Percentiles rank a stretch among this genome's conserved stretches.
phyloP scores from a whole-genome alignment of 2,329 filamentous ascomycete genomes.

The Colletotrichum sp. region DNA sequence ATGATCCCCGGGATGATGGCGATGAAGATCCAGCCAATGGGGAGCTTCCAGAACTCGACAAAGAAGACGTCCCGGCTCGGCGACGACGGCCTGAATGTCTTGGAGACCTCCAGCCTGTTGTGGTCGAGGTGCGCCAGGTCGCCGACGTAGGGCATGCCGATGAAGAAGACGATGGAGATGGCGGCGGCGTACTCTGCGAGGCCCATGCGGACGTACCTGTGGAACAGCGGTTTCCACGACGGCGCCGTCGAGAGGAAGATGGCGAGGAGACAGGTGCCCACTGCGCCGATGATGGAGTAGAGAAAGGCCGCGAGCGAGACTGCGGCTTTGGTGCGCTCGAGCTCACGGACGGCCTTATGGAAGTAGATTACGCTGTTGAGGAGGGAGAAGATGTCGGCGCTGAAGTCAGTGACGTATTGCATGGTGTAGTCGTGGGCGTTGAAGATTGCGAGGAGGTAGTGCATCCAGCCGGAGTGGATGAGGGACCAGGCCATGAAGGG shows the following conservation, averaged over 20 bases:
- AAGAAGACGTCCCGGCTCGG: slow-evolving; percentile 62
- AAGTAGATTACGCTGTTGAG: slow-evolving; percentile 74
- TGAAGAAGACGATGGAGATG: slow-evolving; percentile 70
- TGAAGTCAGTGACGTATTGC: slow-evolving; percentile 72
- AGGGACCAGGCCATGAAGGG: slow-evolving; percentile 72
- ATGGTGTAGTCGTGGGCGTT: slow-evolving; percentile 76
- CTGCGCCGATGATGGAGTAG: slow-evolving; percentile 67
- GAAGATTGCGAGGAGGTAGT: slow-evolving; percentile 67
- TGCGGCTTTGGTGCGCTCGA: slow-evolving; percentile 61
- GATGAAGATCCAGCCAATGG: slow-evolving; percentile 63
- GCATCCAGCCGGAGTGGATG: slow-evolving; percentile 71
- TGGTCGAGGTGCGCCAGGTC: slow-evolving; percentile 65
- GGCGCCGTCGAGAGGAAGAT: slow-evolving; percentile 67
- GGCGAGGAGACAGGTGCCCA: slow-evolving; percentile 67
- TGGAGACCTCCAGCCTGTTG: slow-evolving; percentile 60
- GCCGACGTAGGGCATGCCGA: slow-evolving; percentile 65
- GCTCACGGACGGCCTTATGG: slow-evolving; percentile 69
- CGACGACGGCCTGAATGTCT: slow-evolving; percentile 59
- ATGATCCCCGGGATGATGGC: slow-evolving; percentile 68
- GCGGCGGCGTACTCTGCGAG: slow-evolving; percentile 69
- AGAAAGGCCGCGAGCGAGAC: slow-evolving; percentile 68
- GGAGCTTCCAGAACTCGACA: slow-evolving; percentile 67
- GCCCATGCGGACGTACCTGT: slow-evolving; percentile 65
- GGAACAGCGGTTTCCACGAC: slow-evolving; percentile 66
- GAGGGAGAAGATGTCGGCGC: slow-evolving; percentile 70